Evolutionary conservation across 2,329 filamentous ascomycete species (phyloP).

Genomic region (Epicoccum sorghinum): DNA sequence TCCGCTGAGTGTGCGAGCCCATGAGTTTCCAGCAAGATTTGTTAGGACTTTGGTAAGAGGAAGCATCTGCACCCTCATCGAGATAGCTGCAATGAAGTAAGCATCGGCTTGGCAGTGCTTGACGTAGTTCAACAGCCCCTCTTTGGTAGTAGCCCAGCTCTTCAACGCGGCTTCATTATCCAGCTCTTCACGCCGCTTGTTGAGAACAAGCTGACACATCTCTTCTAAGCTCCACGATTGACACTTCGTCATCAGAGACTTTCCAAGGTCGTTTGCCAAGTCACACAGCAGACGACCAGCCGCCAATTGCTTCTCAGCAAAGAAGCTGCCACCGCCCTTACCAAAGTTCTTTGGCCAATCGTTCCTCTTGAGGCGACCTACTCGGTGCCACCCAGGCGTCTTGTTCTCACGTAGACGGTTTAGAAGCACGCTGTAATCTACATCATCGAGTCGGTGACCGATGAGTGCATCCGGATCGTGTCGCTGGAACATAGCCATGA

Average conservation of each 20-base stretch:
- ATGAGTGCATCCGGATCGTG: conserved; percentile 93
- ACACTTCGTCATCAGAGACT: conserved; percentile 95
- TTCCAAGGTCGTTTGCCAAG: conserved; percentile 93
- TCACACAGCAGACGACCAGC: conserved; percentile 91
- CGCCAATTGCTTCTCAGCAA: conserved; percentile 88
- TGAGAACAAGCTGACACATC: conserved; percentile 92
- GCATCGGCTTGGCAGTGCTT: conserved; percentile 95
- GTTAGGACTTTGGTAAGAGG: conserved; percentile 94
- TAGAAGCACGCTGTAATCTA: conserved; percentile 90
- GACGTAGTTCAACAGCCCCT: conserved; percentile 90
- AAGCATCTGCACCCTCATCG: conserved; percentile 86
- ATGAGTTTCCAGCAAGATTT: conserved; percentile 96
- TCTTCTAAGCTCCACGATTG: conserved; percentile 98
- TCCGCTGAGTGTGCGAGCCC: conserved; percentile 93
- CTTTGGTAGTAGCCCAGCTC: conserved; percentile 81
- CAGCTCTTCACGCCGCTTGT: conserved; percentile 77
- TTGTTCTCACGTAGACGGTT: conserved; percentile 88
- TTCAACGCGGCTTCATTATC: conserved; percentile 88
- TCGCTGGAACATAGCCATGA: conserved; percentile 84
- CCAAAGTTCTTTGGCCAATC: conserved; percentile 89
- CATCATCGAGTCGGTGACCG: conserved; percentile 94
- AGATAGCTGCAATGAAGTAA: conserved; percentile 91
- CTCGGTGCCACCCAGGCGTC: conserved; percentile 91
- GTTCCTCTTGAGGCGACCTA: conserved; percentile 81
- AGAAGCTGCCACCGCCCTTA: conserved; percentile 86